Percentiles rank a stretch among this genome's conserved stretches.
Conservation (phyloP, 2,329 filamentous ascomycete species). For the Tolypocladium tropicale region DNA sequence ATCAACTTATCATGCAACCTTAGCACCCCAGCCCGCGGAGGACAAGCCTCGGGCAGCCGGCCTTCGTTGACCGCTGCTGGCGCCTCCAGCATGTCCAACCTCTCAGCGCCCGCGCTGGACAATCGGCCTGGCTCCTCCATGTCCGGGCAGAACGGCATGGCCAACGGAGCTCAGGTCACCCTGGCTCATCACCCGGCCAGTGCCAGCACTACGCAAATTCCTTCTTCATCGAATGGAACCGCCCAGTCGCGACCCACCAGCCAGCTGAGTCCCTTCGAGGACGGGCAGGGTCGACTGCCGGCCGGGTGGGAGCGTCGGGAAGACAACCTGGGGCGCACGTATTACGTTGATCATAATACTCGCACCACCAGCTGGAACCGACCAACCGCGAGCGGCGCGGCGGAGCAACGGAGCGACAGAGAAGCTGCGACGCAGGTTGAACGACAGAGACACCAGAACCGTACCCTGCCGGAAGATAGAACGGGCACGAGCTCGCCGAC, state of each 20-base stretch:
- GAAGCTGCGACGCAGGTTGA: conserved; percentile 91
- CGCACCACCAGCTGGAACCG: conserved; percentile 94
- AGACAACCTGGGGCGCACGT: conserved; percentile 88
- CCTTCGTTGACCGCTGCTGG: conserved; percentile 34
- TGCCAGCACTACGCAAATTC: conserved; percentile 25
- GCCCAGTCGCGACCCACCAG: conserved; percentile 22
- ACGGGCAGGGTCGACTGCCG: conserved; percentile 85
- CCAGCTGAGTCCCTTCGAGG: conserved; percentile 82
- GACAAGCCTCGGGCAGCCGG: conserved; percentile 31
- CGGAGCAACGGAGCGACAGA: conserved; percentile 61
- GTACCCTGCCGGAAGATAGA: conserved; percentile 89
- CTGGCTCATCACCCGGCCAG: conserved; percentile 38
- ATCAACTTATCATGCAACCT: conserved; percentile 93
- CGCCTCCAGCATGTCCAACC: conserved; percentile 31
- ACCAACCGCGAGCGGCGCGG: conserved; percentile 68
- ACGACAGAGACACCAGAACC: conserved; percentile 85
- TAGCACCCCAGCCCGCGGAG: conserved; percentile 51
- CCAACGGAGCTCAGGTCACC: conserved; percentile 27
- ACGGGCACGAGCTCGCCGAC: conserved; percentile 90
- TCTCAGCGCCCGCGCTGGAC: conserved; percentile 31
- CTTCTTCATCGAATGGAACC: conserved; percentile 17
- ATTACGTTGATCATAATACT: conserved; percentile 97
- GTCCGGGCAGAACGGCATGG: conserved; percentile 36
- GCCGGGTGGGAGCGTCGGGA: conserved; percentile 93
- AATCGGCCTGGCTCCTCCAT: conserved; percentile 44